A percentile compares a stretch with the other conserved stretches of the same genome.
Evolutionary conservation across 2,329 filamentous ascomycete species (phyloP).

Genomic region (Mycosphaerella sp.): DNA sequence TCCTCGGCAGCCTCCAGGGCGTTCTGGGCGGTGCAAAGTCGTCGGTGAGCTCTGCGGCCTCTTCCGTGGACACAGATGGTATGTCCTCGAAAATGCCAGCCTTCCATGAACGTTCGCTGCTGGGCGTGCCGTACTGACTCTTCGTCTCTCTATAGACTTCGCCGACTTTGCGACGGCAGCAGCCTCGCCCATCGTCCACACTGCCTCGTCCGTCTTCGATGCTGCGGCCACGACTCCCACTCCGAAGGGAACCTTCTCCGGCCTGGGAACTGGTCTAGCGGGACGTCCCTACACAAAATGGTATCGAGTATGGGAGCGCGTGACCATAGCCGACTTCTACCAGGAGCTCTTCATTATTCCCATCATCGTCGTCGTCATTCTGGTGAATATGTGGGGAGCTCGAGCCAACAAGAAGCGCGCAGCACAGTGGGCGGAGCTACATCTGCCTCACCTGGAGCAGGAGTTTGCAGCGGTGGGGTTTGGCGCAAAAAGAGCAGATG

Average conservation of each 20-base stretch:
- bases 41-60: conserved; percentile 35
- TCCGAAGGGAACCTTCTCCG: conserved; percentile 26
- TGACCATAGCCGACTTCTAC: conserved; percentile 75
- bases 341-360: conserved; percentile 76
- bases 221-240: conserved; percentile 36
- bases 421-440: conserved; percentile 69
- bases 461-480: conserved; percentile 91
- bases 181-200: conserved; percentile 57
- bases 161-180: conserved; percentile 83
- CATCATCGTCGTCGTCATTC: conserved; percentile 66
- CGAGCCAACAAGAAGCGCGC: conserved; percentile 74
- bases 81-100: background rate
- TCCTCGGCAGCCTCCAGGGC: conserved; percentile 63
- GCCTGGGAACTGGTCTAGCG: conserved; percentile 38
- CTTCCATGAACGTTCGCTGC: background rate
- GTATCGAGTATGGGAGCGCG: conserved; percentile 95
- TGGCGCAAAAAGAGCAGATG: conserved; percentile 43
- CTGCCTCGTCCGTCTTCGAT: conserved; percentile 45
- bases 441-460: conserved; percentile 63
- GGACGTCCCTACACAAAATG: conserved; percentile 76
- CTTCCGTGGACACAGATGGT: conserved; percentile 32
- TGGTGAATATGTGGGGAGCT: conserved; percentile 75
- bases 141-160: conserved; percentile 58
- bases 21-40: conserved; percentile 64
- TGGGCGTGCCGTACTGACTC: background rate